These are phyloP conservation scores for Erysimum cheiranthoides DNA, from an alignment of 345 rosid genomes.

Conservation along the genomic window DNA sequence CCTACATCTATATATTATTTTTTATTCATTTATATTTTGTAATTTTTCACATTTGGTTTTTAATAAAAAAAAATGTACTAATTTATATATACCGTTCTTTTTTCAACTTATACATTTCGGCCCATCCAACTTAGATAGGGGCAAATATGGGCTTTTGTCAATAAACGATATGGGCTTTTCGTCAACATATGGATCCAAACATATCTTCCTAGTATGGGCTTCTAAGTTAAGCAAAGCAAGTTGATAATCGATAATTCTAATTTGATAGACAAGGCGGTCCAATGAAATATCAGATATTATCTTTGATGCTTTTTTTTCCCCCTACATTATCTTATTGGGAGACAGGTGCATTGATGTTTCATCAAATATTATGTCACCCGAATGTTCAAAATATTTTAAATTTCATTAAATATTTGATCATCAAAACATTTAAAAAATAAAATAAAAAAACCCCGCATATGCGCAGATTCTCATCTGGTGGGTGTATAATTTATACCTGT, in stretches of 20 bases:
- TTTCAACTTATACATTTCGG: not conserved
- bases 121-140: slow-evolving; percentile 14
- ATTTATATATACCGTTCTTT: too few species aligned
- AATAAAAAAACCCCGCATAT: not conserved
- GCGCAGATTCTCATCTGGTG: not conserved
- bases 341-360: slow-evolving; percentile 22
- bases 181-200: not conserved
- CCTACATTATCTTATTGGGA: slow-evolving; percentile 2
- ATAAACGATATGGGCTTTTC: slow-evolving; percentile 1
- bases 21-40: too few species aligned
- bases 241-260: not conserved
- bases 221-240: not conserved
- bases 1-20: too few species aligned
- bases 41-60: too few species aligned
- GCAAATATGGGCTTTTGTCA: slow-evolving; percentile 22
- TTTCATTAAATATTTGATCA: too few species aligned
- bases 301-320: not conserved
- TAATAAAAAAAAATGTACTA: too few species aligned
- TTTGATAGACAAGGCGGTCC: slow-evolving; percentile 1
- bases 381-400: slow-evolving; percentile 3
- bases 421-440: too few species aligned
- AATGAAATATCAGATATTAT: not conserved
- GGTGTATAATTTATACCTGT: not conserved
- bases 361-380: slow-evolving; percentile 7
- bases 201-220: slow-evolving; percentile 1